Percentiles rank a stretch among this genome's conserved stretches.
phyloP scores from a whole-genome alignment of 805 yeast species.

The Ogataea parapolymorpha region DNA sequence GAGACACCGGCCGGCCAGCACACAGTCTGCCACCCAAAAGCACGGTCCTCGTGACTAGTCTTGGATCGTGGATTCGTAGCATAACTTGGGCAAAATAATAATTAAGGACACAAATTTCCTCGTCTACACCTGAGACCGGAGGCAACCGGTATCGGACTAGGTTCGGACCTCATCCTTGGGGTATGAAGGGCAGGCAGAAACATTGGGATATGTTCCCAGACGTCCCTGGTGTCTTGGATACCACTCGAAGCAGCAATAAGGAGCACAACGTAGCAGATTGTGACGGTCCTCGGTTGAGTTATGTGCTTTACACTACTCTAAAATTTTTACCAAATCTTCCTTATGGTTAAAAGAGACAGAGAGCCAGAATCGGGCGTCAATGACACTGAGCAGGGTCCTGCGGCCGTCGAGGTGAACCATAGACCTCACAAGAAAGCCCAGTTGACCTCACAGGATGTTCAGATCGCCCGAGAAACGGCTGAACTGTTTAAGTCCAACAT shows the following conservation, averaged over 20 bases:
- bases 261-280: background rate
- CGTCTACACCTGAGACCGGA: conserved; percentile 9
- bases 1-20: background rate
- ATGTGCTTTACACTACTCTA: conserved; percentile 11
- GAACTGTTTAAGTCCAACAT: conserved; percentile 93
- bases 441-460: conserved; percentile 76
- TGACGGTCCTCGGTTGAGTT: background rate
- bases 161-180: background rate
- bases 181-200: too few species aligned
- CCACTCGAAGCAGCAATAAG: background rate
- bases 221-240: too few species aligned
- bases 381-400: background rate
- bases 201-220: too few species aligned
- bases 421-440: conserved; percentile 2
- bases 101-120: conserved; percentile 4
- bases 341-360: conserved; percentile 10
- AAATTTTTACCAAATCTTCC: conserved; percentile 6
- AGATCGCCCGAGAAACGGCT: conserved; percentile 88
- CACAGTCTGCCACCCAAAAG: background rate
- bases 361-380: conserved; percentile 3
- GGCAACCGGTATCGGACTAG: background rate
- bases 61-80: conserved; percentile 2
- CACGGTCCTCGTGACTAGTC: background rate
- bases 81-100: background rate
- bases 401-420: background rate